Conservation (phyloP, 2,329 filamentous ascomycete species). For the Thermoascus crustaceus region DNA sequence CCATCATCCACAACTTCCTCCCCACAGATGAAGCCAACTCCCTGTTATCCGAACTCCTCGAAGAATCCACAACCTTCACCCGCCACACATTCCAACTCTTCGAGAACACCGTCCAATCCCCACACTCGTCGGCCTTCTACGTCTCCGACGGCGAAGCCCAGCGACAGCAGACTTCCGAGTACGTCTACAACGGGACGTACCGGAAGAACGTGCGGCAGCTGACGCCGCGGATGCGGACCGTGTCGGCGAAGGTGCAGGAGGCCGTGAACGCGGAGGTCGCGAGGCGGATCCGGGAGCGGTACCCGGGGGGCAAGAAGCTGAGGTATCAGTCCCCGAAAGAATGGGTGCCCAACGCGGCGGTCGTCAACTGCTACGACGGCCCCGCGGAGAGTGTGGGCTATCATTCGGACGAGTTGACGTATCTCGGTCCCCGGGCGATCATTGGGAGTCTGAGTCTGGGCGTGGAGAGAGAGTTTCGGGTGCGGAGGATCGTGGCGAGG, state of each 20-base stretch:
- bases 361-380: conserved; percentile 90
- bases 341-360: conserved; percentile 83
- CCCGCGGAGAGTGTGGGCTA: conserved; percentile 77
- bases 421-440: conserved; percentile 77
- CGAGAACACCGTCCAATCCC: conserved; percentile 74
- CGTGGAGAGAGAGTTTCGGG: conserved; percentile 86
- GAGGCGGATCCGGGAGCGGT: conserved; percentile 58
- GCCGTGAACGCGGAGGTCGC: conserved; percentile 73
- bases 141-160: conserved; percentile 67
- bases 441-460: conserved; percentile 88
- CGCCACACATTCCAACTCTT: conserved; percentile 75
- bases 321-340: conserved; percentile 62
- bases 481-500: conserved; percentile 62
- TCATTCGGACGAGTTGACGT: conserved; percentile 87
- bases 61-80: conserved; percentile 63
- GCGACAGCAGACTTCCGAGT: conserved; percentile 63
- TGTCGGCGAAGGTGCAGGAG: conserved; percentile 61
- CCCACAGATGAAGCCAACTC: conserved; percentile 61
- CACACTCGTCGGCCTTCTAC: conserved; percentile 77
- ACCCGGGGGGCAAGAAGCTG: conserved; percentile 64
- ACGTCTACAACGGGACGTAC: conserved; percentile 73
- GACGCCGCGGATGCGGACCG: conserved; percentile 63
- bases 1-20: conserved; percentile 86
- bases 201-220: conserved; percentile 69
- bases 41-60: conserved; percentile 66